These are phyloP conservation scores for Malus asiatica DNA, from an alignment of 306 rosid genomes.

Conservation along the genomic window DNA sequence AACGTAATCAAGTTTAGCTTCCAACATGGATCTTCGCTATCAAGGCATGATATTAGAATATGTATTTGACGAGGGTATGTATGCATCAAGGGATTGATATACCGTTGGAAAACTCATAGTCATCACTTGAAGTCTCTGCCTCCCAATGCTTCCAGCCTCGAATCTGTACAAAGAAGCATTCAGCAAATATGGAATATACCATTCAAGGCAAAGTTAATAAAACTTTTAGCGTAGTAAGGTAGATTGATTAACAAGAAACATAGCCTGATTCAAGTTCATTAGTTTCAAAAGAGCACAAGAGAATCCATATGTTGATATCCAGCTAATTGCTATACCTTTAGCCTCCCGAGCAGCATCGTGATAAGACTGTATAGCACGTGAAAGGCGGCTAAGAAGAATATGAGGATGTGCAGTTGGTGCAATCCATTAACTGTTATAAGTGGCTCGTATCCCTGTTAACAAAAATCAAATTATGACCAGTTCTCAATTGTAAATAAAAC, in stretches of 20 bases:
- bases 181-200: constrained; percentile 6
- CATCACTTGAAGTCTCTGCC: constrained; percentile 64
- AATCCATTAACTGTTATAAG: constrained; percentile 68
- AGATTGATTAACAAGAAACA: background rate
- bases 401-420: constrained; percentile 93
- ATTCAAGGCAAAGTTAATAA: background rate
- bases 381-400: constrained; percentile 86
- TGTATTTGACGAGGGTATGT: background rate
- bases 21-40: background rate
- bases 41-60: background rate
- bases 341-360: constrained; percentile 97
- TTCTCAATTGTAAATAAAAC: background rate
- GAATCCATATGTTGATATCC: background rate
- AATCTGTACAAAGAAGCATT: constrained; percentile 45
- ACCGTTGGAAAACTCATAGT: constrained; percentile 78
- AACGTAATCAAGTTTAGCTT: background rate
- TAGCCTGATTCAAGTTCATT: background rate
- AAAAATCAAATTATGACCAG: constrained; percentile 4
- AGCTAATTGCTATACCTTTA: constrained; percentile 49
- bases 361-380: constrained; percentile 79
- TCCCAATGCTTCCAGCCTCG: constrained; percentile 99
- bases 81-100: constrained; percentile 6
- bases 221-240: background rate
- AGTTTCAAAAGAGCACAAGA: background rate
- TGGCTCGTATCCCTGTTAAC: constrained; percentile 57